These are phyloP conservation scores for Hippophae rhamnoides DNA, from an alignment of 306 rosid genomes.

Conservation along the genomic window DNA sequence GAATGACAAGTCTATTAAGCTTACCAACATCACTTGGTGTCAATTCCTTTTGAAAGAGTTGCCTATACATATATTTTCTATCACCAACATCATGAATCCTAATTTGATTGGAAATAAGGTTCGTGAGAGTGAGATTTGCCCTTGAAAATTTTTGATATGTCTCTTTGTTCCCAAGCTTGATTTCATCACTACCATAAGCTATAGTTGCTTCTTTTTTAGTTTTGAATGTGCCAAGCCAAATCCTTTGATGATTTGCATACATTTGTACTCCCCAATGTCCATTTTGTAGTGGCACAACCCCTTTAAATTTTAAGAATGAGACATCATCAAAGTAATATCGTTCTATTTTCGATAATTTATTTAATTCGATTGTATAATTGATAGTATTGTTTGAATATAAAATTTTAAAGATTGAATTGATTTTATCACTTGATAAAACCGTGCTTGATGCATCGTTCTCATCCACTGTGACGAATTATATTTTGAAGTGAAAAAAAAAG, in stretches of 20 bases:
- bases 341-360: constrained; percentile 14
- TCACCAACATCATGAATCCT: constrained; percentile 20
- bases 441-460: constrained; percentile 20
- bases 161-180: constrained; percentile 61
- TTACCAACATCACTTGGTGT: constrained; percentile 89
- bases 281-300: constrained; percentile 72
- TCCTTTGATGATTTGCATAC: constrained; percentile 70
- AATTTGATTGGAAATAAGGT: constrained; percentile 32
- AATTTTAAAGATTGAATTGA: background rate
- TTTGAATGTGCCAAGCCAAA: constrained; percentile 90
- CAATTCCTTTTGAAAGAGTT: constrained; percentile 67
- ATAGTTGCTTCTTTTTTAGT: constrained; percentile 62
- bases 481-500: too few species aligned
- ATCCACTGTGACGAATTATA: constrained; percentile 7
- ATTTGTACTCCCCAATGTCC: constrained; percentile 94
- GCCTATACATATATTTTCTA: constrained; percentile 22
- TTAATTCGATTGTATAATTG: background rate
- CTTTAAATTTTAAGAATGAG: constrained; percentile 45
- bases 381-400: constrained; percentile 22
- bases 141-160: constrained; percentile 63
- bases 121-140: constrained; percentile 49
- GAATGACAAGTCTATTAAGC: constrained; percentile 77
- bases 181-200: constrained; percentile 77
- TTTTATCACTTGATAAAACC: constrained; percentile 1
- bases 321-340: background rate